Percentiles rank a stretch among this genome's conserved stretches.
Evolutionary conservation across 2,329 filamentous ascomycete genomes (phyloP).

Genomic region (Dactylellina parvicollis): DNA sequence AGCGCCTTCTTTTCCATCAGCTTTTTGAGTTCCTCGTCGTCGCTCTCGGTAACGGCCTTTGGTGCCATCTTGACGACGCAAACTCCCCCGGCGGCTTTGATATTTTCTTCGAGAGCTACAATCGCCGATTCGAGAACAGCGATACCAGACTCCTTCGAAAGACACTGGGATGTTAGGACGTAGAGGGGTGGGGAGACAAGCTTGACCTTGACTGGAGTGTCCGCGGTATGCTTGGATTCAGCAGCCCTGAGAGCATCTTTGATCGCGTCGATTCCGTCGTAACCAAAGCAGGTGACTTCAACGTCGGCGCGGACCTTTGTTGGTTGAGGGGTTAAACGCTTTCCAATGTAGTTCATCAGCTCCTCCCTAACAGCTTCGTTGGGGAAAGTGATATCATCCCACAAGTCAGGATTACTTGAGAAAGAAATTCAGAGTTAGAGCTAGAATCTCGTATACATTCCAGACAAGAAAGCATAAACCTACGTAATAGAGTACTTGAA

Average conservation of each 20-base stretch:
- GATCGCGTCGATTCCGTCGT: constrained; percentile 98
- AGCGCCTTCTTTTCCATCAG: constrained; percentile 92
- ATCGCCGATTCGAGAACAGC: constrained; percentile 87
- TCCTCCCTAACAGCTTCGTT: constrained; percentile 86
- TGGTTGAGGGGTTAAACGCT: constrained; percentile 96
- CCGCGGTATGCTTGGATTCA: constrained; percentile 88
- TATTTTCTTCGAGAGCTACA: constrained; percentile 81
- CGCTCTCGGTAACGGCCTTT: constrained; percentile 98
- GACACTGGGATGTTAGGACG: constrained; percentile 91
- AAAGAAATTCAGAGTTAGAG: background rate
- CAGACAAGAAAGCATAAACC: constrained; percentile 59
- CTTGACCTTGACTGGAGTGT: constrained; percentile 96
- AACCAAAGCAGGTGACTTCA: constrained; percentile 93
- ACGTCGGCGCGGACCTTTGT: constrained; percentile 98
- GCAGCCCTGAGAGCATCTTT: constrained; percentile 91
- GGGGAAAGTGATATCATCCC: constrained; percentile 91
- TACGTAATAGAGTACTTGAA: constrained; percentile 99
- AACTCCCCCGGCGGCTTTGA: constrained; percentile 79
- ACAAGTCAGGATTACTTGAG: constrained; percentile 86
- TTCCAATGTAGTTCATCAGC: constrained; percentile 93
- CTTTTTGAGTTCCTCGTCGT: constrained; percentile 94
- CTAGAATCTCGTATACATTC: background rate
- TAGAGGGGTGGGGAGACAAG: constrained; percentile 98
- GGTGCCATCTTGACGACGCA: constrained; percentile 97
- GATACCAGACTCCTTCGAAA: constrained; percentile 91